A percentile compares a stretch with the other conserved stretches of the same genome.
phyloP scores from a whole-genome alignment of 306 rosid species.

The Prosopis cineraria region DNA sequence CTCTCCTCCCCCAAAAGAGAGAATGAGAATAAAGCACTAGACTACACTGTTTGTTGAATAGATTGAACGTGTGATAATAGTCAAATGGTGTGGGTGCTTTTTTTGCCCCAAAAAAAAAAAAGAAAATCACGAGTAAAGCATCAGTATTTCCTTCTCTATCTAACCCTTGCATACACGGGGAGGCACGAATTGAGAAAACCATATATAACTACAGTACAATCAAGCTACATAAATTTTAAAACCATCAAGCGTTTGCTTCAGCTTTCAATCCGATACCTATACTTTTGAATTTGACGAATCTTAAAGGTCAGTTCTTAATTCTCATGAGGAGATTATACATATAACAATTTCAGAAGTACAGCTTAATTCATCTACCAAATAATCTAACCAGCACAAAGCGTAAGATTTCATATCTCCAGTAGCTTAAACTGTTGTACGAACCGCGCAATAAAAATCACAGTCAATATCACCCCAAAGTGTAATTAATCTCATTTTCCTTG shows the following conservation, averaged over 20 bases:
- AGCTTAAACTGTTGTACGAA: background rate
- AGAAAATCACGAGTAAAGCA: background rate
- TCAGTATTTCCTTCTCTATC: background rate
- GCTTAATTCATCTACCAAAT: background rate
- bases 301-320: background rate
- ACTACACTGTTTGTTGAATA: background rate
- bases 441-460: background rate
- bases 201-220: background rate
- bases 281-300: background rate
- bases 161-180: background rate
- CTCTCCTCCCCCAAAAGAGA: background rate
- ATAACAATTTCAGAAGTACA: background rate
- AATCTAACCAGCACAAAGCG: background rate
- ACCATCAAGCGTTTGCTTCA: background rate
- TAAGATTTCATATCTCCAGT: background rate
- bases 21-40: background rate
- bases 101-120: no score
- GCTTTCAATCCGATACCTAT: background rate
- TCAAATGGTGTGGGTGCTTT: background rate
- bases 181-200: background rate
- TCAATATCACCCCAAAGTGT: background rate
- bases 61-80: background rate
- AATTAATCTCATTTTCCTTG: background rate
- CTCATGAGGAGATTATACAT: background rate
- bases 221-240: background rate